These are phyloP conservation scores for Sporothrix pseudoabietina DNA, from an alignment of 2,329 filamentous ascomycete species.

Conservation along the genomic window DNA sequence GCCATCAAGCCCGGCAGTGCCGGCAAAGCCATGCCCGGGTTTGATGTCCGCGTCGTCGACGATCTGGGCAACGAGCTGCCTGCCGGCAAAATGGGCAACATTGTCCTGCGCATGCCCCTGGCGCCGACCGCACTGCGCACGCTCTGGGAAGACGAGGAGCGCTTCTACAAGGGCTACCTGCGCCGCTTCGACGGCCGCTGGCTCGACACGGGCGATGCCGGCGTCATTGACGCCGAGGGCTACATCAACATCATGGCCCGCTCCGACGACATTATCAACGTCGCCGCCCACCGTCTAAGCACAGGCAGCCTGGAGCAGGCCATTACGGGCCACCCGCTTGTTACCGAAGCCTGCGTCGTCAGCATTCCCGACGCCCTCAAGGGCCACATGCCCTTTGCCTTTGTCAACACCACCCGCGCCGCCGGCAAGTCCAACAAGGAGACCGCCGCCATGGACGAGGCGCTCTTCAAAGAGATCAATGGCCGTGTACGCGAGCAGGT, in stretches of 20 bases:
- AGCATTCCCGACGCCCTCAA: conserved; percentile 84
- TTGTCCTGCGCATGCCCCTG: conserved; percentile 79
- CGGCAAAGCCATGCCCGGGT: conserved; percentile 88
- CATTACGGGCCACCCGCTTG: conserved; percentile 74
- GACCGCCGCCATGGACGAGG: conserved; percentile 30
- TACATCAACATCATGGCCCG: conserved; percentile 67
- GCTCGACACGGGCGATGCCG: conserved; percentile 90
- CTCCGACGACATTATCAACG: conserved; percentile 87
- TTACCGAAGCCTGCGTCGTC: conserved; percentile 85
- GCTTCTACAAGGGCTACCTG: conserved; percentile 84
- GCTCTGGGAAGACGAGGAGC: conserved; percentile 80
- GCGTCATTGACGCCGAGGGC: conserved; percentile 76
- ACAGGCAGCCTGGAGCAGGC: conserved; percentile 91
- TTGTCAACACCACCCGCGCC: conserved; percentile 62
- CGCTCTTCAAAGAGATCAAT: conserved; percentile 66
- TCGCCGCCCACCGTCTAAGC: conserved; percentile 88
- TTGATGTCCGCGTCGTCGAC: conserved; percentile 82
- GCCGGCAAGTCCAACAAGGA: not conserved
- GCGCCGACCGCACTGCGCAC: conserved; percentile 85
- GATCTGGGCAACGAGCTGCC: conserved; percentile 73
- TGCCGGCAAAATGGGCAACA: conserved; percentile 83
- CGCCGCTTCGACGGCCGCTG: conserved; percentile 79
- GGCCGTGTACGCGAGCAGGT: conserved; percentile 75
- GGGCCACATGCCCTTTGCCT: conserved; percentile 89
- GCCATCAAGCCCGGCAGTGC: conserved; percentile 80